Evolutionary conservation across 169 alveolate species (phyloP), one percentile per base, ranked within the genome.

Genomic region (Cryptosporidium ubiquitum): DNA sequence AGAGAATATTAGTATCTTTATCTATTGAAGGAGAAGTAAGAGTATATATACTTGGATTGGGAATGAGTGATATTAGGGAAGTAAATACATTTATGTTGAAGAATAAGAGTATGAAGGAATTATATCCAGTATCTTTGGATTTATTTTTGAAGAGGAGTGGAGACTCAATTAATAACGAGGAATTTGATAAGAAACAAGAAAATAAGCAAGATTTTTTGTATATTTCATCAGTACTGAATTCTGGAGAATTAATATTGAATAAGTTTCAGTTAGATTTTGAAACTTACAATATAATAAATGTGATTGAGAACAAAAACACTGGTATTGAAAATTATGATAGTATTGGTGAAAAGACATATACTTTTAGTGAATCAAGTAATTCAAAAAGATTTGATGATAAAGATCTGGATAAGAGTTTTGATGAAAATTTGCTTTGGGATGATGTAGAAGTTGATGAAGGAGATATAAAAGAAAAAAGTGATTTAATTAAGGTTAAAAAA

Each of bases 401-500:
- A n/a, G 14, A 55, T 55, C 23, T 23, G 9, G 69, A 52, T 31
- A 71, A 33, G 37, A 37, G 0, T 5, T 20, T 9, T 9, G n/a
- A 33, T 2, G 1, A 31, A 20, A 57, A 33, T 33, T 33, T 52
- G 39, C 33, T 73, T 18, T 52, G 68, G 70, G 85, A 55, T 20
- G 85, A 73, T 51, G 37, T 40, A 73, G 70, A 39, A 16, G 70
- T 35, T 5, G 70, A 73, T 33, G 37, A 51, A 26, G 70, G 26
- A 10, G 57, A 35, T 29, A 29, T 14, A 3, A 68, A 2, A 40
- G 9, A 39, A 23, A 33, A 3, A n/a, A 39, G n/a, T n/a, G 57
- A 68, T 37, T 37, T 6, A 0, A n/a, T 0, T 23, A 44, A 26
- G 29, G 55, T 12, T 37, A 42, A 68, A 0, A 42, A 23, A 29